These are phyloP conservation scores for Coniochaeta sp. DNA, from an alignment of 2,329 filamentous ascomycete genomes.

Conservation along the genomic window DNA sequence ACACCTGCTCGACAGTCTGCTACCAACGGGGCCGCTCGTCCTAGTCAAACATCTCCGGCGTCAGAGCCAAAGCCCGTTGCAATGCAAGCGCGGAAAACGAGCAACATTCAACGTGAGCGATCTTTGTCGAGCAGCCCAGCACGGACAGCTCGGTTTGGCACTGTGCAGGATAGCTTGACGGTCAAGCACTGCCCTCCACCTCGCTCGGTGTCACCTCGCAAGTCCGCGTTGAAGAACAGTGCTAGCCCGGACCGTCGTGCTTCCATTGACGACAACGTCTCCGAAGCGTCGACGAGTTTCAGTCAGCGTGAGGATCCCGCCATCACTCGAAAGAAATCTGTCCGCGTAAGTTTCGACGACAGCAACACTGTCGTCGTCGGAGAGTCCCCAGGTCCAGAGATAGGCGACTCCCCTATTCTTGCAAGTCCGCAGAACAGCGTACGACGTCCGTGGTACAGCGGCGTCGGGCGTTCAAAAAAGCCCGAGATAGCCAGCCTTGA, in stretches of 20 bases:
- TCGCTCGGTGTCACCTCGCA: slow-evolving; percentile 66
- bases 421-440: slow-evolving; percentile 23
- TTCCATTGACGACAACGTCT: slow-evolving; percentile 37
- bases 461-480: slow-evolving; percentile 39
- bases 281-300: slow-evolving; percentile 30
- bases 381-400: slow-evolving; percentile 30
- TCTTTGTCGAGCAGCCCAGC: slow-evolving; percentile 53
- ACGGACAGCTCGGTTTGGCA: slow-evolving; percentile 60
- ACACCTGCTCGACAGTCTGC: neutral
- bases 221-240: slow-evolving; percentile 64
- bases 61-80: slow-evolving; percentile 5
- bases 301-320: slow-evolving; percentile 26
- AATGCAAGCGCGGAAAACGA: slow-evolving; percentile 5
- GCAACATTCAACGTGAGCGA: slow-evolving; percentile 20
- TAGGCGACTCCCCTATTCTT: slow-evolving; percentile 30
- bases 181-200: slow-evolving; percentile 62
- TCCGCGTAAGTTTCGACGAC: slow-evolving; percentile 74
- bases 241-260: slow-evolving; percentile 43
- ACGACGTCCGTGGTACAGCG: slow-evolving; percentile 45
- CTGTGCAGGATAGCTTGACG: slow-evolving; percentile 43
- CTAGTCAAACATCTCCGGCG: neutral
- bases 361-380: slow-evolving; percentile 47
- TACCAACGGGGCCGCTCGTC: neutral
- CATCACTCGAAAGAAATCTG: slow-evolving; percentile 51
- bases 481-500: slow-evolving; percentile 39